Conservation (phyloP, 768 basidiomycete species). For the Tylopilus sp. region DNA sequence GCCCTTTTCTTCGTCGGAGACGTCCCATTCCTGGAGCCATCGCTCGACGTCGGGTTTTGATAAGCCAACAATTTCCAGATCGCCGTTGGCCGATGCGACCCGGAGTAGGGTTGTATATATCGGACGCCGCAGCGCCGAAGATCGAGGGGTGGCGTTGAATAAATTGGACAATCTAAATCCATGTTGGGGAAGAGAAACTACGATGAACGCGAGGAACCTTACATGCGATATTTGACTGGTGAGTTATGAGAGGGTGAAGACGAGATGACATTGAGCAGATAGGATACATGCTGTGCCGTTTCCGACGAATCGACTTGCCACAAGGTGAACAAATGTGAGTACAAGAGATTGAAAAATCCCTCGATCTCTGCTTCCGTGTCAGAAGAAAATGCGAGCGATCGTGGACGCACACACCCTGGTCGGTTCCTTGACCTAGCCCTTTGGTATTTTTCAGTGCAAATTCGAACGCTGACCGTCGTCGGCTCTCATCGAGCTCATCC, state of each 20-base stretch:
- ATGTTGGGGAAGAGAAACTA: conserved; percentile 7
- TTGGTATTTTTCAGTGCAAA: conserved; percentile 61
- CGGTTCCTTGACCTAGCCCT: conserved; percentile 70
- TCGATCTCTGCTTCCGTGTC: conserved; percentile 57
- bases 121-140: conserved; percentile 57
- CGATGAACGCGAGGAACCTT: background rate
- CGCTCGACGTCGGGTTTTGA: conserved; percentile 61
- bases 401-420: conserved; percentile 54
- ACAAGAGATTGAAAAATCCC: conserved; percentile 84
- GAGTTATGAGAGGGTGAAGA: conserved; percentile 50
- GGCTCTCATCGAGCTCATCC: conserved; percentile 53
- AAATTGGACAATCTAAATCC: conserved; percentile 67
- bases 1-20: conserved; percentile 59
- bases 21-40: conserved; percentile 76
- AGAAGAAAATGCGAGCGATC: conserved; percentile 1
- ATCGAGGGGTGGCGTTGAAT: conserved; percentile 71
- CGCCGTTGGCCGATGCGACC: conserved; percentile 55
- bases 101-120: conserved; percentile 64
- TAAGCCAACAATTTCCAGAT: conserved; percentile 60
- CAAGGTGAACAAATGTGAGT: conserved; percentile 64
- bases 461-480: conserved; percentile 53
- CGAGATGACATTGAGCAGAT: conserved; percentile 53
- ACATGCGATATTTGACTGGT: conserved; percentile 78
- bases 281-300: conserved; percentile 45
- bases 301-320: conserved; percentile 55